Evolutionary conservation across 108 stramenopile species (phyloP), one percentile per base, ranked within the genome.

Genomic region (Cyclotella choctawhatcheeana): DNA sequence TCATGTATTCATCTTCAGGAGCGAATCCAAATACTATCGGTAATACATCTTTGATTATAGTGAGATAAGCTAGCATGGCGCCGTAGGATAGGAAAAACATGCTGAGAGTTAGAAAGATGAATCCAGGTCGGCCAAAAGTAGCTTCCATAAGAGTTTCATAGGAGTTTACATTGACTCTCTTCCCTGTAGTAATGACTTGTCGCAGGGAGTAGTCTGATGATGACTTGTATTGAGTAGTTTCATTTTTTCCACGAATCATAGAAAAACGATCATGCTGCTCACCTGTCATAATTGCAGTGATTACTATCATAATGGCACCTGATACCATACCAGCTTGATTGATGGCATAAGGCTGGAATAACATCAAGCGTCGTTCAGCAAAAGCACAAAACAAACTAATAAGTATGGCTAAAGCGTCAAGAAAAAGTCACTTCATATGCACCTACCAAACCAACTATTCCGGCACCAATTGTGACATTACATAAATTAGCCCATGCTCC

Each of bases 91-190:
- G 22, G 21, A 75, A 40, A 13, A 80, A 70, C 79, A 80, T 80
- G 37, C 52, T 74, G 51, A 80, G 58, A 45, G 51, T 68, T 25
- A 76, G 60, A 75, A 90, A 88, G 3, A 82, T 20, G 71, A 94
- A 94, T 29, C 93, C 93, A 37, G 64, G 29, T 47, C 74, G 58
- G 20, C 93, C 93, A 81, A 89, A 94, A 8, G 86, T 65, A 14
- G 93, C 93, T 63, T 94, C 93, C 40, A 85, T 73, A 2, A 88
- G 58, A 8, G 90, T 91, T 78, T 94, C 93, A 37, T 94, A 94
- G 10, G 67, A 69, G 37, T 73, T 73, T 22, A 79, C 78, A 33
- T 79, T 60, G 30, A 59, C 67, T 25, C 67, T 22, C 34, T 79
- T 79, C 3, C 73, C 78, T 5, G 56, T 66, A n/a, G 43, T 59